phyloP scores from a whole-genome alignment of 192 early-diverging fungal genomes.

The Linnemannia hyalina region DNA sequence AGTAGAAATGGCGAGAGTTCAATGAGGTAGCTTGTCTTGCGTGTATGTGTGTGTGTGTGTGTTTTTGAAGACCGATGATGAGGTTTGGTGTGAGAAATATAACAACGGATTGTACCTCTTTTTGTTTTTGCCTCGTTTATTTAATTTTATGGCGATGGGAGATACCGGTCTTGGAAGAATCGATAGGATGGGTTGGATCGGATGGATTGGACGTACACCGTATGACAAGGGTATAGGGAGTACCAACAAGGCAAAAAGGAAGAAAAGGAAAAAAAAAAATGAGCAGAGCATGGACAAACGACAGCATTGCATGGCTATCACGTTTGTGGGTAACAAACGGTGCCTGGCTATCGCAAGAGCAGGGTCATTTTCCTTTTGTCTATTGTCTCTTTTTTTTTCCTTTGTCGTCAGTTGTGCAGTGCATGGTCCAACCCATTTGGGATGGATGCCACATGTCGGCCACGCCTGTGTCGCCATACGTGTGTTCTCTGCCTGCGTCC shows the following conservation, averaged over 20 bases:
- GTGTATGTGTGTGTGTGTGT: neutral
- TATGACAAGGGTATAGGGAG: slow-evolving; percentile 2
- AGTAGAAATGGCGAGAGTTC: neutral
- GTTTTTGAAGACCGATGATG: neutral
- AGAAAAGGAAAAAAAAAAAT: neutral
- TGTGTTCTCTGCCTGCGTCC: slow-evolving; percentile 3
- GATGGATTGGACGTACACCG: slow-evolving; percentile 4
- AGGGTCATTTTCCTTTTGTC: neutral
- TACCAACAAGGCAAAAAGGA: slow-evolving; percentile 1
- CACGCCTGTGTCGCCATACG: slow-evolving; percentile 11
- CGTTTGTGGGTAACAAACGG: slow-evolving; percentile 7
- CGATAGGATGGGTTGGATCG: slow-evolving; percentile 16
- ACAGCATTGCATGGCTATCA: slow-evolving; percentile 1
- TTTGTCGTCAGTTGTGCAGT: slow-evolving; percentile 16
- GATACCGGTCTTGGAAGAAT: neutral
- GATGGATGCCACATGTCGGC: slow-evolving; percentile 46
- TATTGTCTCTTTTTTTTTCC: slow-evolving; percentile 10
- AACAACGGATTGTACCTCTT: neutral
- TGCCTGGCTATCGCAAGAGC: slow-evolving; percentile 4
- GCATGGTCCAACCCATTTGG: slow-evolving; percentile 41
- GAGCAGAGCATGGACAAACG: neutral
- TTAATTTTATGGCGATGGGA: slow-evolving; percentile 11
- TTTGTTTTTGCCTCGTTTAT: slow-evolving; percentile 8
- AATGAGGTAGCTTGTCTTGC: neutral
- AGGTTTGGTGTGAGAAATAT: neutral